These are phyloP conservation scores for Rhododendron ovatum DNA, from an alignment of 148 eudicot species.

Conservation along the genomic window DNA sequence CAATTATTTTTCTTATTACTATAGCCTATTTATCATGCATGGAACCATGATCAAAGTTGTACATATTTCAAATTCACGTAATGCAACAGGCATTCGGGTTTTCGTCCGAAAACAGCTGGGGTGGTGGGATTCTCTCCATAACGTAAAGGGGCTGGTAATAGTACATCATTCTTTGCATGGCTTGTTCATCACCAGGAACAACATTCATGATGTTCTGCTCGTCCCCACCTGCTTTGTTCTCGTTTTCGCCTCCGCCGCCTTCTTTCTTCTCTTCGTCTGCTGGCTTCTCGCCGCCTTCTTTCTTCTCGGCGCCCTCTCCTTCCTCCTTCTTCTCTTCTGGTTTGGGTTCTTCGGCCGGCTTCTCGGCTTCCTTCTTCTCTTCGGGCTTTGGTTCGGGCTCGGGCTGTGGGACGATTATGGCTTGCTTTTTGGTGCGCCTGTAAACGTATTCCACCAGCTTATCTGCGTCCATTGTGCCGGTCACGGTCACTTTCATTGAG, in stretches of 20 bases:
- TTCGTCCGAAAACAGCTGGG: slow-evolving; percentile 91
- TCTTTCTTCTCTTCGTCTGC: slow-evolving; percentile 20
- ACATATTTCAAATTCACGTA: slow-evolving; percentile 20
- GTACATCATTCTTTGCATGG: slow-evolving; percentile 59
- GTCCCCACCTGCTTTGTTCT: slow-evolving; percentile 8
- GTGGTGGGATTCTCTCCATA: slow-evolving; percentile 85
- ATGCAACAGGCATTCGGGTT: slow-evolving; percentile 93
- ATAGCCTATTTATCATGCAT: neutral
- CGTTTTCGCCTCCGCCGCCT: neutral
- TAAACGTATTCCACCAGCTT: slow-evolving; percentile 76
- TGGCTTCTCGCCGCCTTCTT: slow-evolving; percentile 12
- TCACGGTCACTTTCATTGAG: slow-evolving; percentile 71
- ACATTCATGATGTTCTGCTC: neutral
- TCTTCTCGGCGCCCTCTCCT: slow-evolving; percentile 16
- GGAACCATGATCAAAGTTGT: neutral
- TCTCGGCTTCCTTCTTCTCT: slow-evolving; percentile 25
- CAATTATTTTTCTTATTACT: neutral
- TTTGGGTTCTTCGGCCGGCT: slow-evolving; percentile 30
- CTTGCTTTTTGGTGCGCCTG: slow-evolving; percentile 80
- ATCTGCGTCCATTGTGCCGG: slow-evolving; percentile 82
- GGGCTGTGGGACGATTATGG: slow-evolving; percentile 71
- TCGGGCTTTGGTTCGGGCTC: slow-evolving; percentile 47
- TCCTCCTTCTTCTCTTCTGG: slow-evolving; percentile 26
- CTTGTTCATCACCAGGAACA: slow-evolving; percentile 34
- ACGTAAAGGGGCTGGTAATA: slow-evolving; percentile 57